Base-by-base conservation (phyloP, 2,329 filamentous ascomycete genomes). In the Aspergillus luchuensis region DNA sequence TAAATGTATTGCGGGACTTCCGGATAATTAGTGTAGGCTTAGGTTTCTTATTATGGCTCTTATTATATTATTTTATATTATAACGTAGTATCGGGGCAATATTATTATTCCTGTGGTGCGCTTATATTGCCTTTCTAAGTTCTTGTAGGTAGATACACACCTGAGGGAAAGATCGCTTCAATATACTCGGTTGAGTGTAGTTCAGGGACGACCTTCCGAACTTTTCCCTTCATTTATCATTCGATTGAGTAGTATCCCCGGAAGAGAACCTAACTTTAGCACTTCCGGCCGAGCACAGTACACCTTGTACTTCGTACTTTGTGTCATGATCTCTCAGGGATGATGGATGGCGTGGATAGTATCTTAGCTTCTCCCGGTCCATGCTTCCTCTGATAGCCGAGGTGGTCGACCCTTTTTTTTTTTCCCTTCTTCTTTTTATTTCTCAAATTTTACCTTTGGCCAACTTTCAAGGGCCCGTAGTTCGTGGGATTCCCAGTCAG, bases 311-410 rank as follows among this genome's bases (percentile, higher is more conserved):
- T 36, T 36, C 33, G 33, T 36, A 36, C 33, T 36, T 36, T 36
- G 33, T 36, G 11, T 36, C 33, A 36, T 36, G 33, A 36, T 36
- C 11, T 13, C 33, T 13, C 33, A 13, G 33, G 33, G 33, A 36
- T 36, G 33, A 36, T 36, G 33, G 11, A 36, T 36, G 33, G 33
- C 33, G 33, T 36, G 33, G 33, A 36, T 36, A 36, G 11, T 36
- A 36, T 5, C 33, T 13, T 36, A 15, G 33, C 33, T 11, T 49
- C 7, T 49, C 23, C 10, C 45, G n/a, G 25, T 33, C 47, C 23
- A 30, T 58, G 47, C 56, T 15, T 39, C 17, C 33, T 21, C 48
- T 52, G 56, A 58, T 58, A 58, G 48, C 56, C 56, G 56, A 58
- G 56, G 48, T 45, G 56, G 33, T 36, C 33, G 33, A 57, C 41